Evolutionary conservation across 345 rosid species (phyloP), one percentile per base, ranked within the genome.

Genomic region (Populus davidiana): DNA sequence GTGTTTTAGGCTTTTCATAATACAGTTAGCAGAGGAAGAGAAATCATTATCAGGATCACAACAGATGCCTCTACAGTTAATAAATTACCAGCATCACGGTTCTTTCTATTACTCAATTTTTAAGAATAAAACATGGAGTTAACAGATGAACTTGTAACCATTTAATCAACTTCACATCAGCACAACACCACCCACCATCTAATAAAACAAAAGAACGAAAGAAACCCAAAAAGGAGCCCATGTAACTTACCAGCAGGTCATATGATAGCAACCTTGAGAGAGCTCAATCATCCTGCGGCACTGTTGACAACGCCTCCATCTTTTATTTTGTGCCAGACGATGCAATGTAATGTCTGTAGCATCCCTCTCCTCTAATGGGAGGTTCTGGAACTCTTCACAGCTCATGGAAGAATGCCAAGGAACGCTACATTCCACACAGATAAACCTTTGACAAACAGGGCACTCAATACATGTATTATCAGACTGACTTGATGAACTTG

Each of bases 251-350:
- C 93, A 81, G 88, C 98, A 96, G 38, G 98, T 93, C 94, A 96
- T 92, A 88, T 92, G 99, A 83, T 92, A 84, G 87, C 99, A 96
- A 78, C 99, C 98, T 70, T 92, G 98, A 33, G 89, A 78, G 52
- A 92, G 99, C 83, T 96, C 97, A 54, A 92, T 91, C 98, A 96
- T 96, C 81, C 91, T 88, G 66, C 88, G 94, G 75, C 98, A 93
- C 70, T 88, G 98, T 79, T 90, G 98, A 87, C 98, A 96, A 59
- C 93, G 89, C 82, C 87, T 92, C 98, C 99, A 96, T 79, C 98
- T 87, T 79, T 92, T 90, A 81, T 90, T 91, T 86, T 83, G 90
- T 0, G 98, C 97, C 68, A 96, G 86, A 12, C 80, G 94, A 85
- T 93, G 97, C 89, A 91, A 82, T 64, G 97, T 90, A 65, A 89